Base-by-base conservation (phyloP, 768 basidiomycete species). In the Lyophyllum atratum region DNA sequence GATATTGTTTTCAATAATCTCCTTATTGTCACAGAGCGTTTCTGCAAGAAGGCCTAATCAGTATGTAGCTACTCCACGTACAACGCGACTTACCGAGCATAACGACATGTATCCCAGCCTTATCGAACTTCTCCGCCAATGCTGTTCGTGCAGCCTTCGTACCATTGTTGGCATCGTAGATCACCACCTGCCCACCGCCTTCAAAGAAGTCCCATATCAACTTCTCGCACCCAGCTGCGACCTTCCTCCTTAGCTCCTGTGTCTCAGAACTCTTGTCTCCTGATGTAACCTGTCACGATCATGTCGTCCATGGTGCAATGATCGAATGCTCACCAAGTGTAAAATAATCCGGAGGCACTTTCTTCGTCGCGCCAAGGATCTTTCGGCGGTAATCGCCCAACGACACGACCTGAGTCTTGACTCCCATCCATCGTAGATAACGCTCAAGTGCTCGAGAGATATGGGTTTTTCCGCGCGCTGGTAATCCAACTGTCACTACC, bases 121-220 rank as follows among this genome's bases (percentile, higher is more conserved):
- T 83, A 70, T 92, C 89, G 66, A 96, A 98, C 74, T 86, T 95
- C 73, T 95, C 87, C 0, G 88, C 87, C 48, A 97, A 71, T 21
- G 77, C 76, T 59, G 89, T 85, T 53, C 97, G 77, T 28, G 80
- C 81, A 46, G 79, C 81, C 21, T 80, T 77, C 7, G 85, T 85
- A 1, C 94, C 94, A 64, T 98, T 98, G 68, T 99, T 99, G 26
- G 97, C 97, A 69, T 99, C 97, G 75, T 98, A 98, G 60, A 99
- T 95, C 34, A 96, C 93, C 24, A 98, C 95, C 71, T 99, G 97
- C 0, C 96, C 97, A 5, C 93, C 90, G 2, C 72, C 74, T 56
- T 82, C 80, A 72, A 96, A 98, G 73, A 90, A 97, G 60, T 93
- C 85, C 84, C 85, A 89, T 40, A 98, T 93, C 47, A 88, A 77